phyloP scores from a whole-genome alignment of 768 basidiomycete species.

The Leccinellum albellum region DNA sequence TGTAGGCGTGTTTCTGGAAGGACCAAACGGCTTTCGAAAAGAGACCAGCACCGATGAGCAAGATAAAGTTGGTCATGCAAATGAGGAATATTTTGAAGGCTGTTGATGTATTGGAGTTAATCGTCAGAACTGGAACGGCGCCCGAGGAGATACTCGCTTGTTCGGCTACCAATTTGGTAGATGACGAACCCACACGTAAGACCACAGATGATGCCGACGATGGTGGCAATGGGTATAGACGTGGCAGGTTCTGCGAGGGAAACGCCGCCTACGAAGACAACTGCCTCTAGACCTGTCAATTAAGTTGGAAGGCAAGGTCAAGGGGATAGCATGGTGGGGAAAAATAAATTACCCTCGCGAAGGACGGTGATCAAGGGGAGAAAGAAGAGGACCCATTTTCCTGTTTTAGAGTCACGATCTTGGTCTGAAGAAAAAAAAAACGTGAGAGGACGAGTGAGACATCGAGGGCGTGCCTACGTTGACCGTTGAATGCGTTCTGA shows the following conservation, averaged over 20 bases:
- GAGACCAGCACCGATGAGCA: constrained; percentile 92
- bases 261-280: constrained; percentile 92
- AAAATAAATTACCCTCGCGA: constrained; percentile 67
- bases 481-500: constrained; percentile 64
- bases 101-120: constrained; percentile 14
- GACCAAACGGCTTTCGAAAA: constrained; percentile 75
- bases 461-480: constrained; percentile 37
- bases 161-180: constrained; percentile 74
- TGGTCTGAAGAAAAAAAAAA: constrained; percentile 30
- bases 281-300: constrained; percentile 70
- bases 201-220: constrained; percentile 80
- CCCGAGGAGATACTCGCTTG: constrained; percentile 43
- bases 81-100: constrained; percentile 86
- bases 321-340: background rate
- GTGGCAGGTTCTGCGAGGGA: constrained; percentile 78
- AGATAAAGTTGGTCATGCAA: constrained; percentile 85
- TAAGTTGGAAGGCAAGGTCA: background rate
- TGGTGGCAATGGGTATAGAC: constrained; percentile 87
- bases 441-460: background rate
- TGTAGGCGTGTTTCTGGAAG: constrained; percentile 69
- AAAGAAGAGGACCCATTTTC: constrained; percentile 86
- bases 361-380: constrained; percentile 90
- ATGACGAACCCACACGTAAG: constrained; percentile 69
- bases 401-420: constrained; percentile 47
- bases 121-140: background rate